These are phyloP conservation scores for Vicia sativa DNA, from an alignment of 306 rosid species.

Conservation along the genomic window DNA sequence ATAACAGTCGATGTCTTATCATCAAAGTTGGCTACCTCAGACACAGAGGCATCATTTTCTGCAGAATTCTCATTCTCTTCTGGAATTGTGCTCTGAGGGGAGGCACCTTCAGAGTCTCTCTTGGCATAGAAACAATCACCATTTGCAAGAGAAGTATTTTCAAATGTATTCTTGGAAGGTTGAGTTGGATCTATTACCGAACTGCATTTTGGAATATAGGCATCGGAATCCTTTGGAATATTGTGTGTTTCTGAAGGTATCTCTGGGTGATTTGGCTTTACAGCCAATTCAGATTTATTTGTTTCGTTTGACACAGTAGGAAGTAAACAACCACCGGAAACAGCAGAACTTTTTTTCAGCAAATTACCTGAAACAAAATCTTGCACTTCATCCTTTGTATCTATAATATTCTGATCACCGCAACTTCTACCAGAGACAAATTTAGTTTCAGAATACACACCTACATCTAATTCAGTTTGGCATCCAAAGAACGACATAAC, in stretches of 20 bases:
- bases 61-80: conserved; percentile 62
- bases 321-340: conserved; percentile 35
- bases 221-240: conserved; percentile 38
- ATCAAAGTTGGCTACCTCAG: conserved; percentile 54
- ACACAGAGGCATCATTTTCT: conserved; percentile 58
- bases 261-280: conserved; percentile 37
- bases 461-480: conserved; percentile 26
- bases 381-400: conserved; percentile 38
- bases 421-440: conserved; percentile 39
- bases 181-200: conserved; percentile 43
- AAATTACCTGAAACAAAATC: conserved; percentile 41
- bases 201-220: conserved; percentile 46
- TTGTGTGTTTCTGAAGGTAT: conserved; percentile 32
- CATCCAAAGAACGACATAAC: background rate
- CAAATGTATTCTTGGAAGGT: conserved; percentile 6
- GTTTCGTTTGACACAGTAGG: conserved; percentile 37
- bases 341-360: conserved; percentile 34
- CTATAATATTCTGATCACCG: conserved; percentile 28
- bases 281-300: conserved; percentile 35
- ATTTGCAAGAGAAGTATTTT: background rate
- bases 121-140: background rate
- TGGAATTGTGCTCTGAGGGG: conserved; percentile 49
- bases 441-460: conserved; percentile 36
- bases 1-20: conserved; percentile 54
- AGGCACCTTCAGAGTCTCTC: conserved; percentile 37